Base-by-base conservation (phyloP, 768 basidiomycete genomes). In the Rhizopogon roseolus region DNA sequence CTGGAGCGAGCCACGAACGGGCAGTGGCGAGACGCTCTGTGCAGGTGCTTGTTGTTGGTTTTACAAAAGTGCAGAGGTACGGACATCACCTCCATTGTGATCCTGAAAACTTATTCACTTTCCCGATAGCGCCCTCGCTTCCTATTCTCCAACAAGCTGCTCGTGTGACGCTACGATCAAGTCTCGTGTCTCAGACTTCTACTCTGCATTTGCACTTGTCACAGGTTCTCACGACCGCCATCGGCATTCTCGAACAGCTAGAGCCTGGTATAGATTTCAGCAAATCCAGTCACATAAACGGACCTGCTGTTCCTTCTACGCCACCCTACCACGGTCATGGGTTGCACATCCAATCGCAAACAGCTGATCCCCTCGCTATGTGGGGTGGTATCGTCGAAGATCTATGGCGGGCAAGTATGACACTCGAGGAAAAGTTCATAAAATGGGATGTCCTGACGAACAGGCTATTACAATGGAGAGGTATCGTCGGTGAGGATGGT, bases 21-120 rank as follows among this genome's bases (percentile, higher is more conserved):
- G 1, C 81, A 83, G 64, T 90, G 87, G 88, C 76, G 78, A 36
- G 60, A 65, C n/a, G 71, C 73, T 9, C 64, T 87, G 11, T 77
- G 73, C 54, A 72, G 85, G 53, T 86, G 84, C 60, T 41, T 89
- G 28, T 58, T 52, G 7, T 59, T 67, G 16, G 57, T 86, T 9
- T 48, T 85, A 44, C 63, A 71, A 1, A 38, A 19, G 16, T 49
- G 19, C n/a, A 57, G 56, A 66, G 61, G 60, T 59, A 10, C 16
- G 43, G n/a, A 22, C 5, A 11, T 22, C 27, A 29, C 53, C 3
- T 1, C 36, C 34, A 9, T 0, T 22, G 41, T 25, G 0, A 22
- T 41, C 16, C 42, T 17, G 7, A 19, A 29, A n/a, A 7, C 45
- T 41, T 17, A n/a, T 44, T 11, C 5, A 43, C 36, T 11, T 11